phyloP scores from a whole-genome alignment of 768 basidiomycete genomes.

The Albatrellus ellisii region DNA sequence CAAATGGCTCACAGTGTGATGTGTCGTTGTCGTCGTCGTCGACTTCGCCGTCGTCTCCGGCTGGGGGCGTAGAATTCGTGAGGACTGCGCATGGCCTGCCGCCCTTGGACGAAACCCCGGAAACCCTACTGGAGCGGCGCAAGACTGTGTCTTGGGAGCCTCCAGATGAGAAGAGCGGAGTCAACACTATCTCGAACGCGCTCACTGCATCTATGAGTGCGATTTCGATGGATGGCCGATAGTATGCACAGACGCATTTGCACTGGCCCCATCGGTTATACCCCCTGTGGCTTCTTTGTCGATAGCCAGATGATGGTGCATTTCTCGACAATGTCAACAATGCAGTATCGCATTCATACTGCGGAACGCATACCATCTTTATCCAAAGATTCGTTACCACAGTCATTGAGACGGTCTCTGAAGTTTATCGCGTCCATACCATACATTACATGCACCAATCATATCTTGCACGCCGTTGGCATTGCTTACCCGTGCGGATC shows the following conservation, averaged over 20 bases:
- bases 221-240: background rate
- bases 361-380: no score
- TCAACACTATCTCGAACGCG: background rate
- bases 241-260: background rate
- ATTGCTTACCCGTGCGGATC: no score
- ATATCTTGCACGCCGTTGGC: no score
- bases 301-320: no score
- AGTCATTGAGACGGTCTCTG: no score
- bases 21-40: constrained; percentile 18
- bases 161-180: background rate
- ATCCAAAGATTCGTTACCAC: no score
- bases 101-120: background rate
- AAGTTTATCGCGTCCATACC: no score
- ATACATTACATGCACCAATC: no score
- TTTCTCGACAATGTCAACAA: no score
- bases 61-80: constrained; percentile 4
- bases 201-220: background rate
- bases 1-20: constrained; percentile 32
- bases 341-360: no score
- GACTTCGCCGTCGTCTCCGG: constrained; percentile 20
- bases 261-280: no score
- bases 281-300: no score
- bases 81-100: background rate
- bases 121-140: background rate
- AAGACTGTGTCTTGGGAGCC: background rate